Evolutionary conservation across 371 early-diverging fungal species (phyloP).

Genomic region (Fennellomyces sp.): DNA sequence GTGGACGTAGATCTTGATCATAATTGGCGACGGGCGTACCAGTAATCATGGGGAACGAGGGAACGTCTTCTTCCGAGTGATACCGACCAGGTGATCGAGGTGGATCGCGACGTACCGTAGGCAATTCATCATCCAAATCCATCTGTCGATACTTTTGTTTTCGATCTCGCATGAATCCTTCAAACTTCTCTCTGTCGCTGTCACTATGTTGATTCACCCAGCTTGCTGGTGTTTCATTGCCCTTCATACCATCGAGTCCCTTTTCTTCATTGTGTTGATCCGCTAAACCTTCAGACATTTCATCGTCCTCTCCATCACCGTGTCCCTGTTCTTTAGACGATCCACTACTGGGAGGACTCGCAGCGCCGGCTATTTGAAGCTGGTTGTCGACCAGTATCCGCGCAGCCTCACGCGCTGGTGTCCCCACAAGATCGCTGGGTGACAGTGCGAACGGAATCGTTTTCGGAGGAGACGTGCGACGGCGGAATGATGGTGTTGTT

Average conservation of each 20-base stretch:
- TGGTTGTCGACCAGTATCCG: constrained; percentile 31
- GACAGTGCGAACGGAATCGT: constrained; percentile 38
- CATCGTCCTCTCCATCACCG: background rate
- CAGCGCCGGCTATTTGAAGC: constrained; percentile 23
- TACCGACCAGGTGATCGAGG: constrained; percentile 6
- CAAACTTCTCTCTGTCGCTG: constrained; percentile 5
- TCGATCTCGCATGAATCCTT: constrained; percentile 9
- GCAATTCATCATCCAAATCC: constrained; percentile 9
- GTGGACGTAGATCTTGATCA: constrained; percentile 1
- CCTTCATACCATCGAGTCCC: background rate
- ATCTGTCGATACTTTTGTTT: constrained; percentile 4
- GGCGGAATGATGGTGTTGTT: background rate
- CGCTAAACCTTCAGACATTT: background rate
- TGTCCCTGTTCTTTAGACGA: background rate
- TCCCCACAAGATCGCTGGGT: constrained; percentile 20
- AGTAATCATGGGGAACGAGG: background rate
- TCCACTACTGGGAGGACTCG: constrained; percentile 10
- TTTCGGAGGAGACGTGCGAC: constrained; percentile 36
- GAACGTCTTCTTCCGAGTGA: background rate
- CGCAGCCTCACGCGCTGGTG: constrained; percentile 42
- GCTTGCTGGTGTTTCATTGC: background rate
- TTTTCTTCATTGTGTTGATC: background rate
- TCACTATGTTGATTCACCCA: background rate
- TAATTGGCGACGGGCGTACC: background rate
- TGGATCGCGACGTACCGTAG: background rate